Evolutionary conservation across 192 early-diverging fungal genomes (phyloP).

Genomic region (Backusella macrospora): DNA sequence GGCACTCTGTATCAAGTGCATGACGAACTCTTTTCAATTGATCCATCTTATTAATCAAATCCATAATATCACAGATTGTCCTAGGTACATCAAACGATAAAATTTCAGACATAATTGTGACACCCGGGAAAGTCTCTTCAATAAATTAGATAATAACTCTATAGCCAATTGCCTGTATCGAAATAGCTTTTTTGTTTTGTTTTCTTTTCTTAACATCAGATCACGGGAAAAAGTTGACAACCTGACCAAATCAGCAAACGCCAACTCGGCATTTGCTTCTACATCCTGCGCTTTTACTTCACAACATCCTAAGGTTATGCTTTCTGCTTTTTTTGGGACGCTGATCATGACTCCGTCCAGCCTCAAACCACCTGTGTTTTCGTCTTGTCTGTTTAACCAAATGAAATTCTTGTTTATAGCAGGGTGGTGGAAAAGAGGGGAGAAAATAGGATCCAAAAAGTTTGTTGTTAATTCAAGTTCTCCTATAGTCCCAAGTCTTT

Average conservation of each 20-base stretch:
- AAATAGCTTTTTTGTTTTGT: conserved; percentile 7
- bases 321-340: conserved; percentile 5
- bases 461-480: conserved; percentile 14
- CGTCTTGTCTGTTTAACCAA: conserved; percentile 13
- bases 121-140: neutral
- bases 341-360: conserved; percentile 1
- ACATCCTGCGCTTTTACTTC: neutral
- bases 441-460: conserved; percentile 9
- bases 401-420: conserved; percentile 16
- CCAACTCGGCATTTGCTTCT: conserved; percentile 11
- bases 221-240: neutral
- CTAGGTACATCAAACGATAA: conserved; percentile 9
- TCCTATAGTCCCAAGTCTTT: conserved; percentile 10
- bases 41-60: conserved; percentile 14
- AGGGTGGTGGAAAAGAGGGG: neutral
- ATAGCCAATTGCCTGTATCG: conserved; percentile 15
- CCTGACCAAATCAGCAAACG: conserved; percentile 15
- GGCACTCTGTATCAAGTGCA: neutral
- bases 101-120: neutral
- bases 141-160: conserved; percentile 8
- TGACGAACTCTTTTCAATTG: conserved; percentile 6
- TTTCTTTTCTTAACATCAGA: conserved; percentile 13
- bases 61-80: neutral
- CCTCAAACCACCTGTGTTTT: conserved; percentile 6
- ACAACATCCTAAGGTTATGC: conserved; percentile 13